A percentile compares a stretch with the other conserved stretches of the same genome.
Evolutionary conservation across 805 yeast species (phyloP).

Genomic region (Cyberlindnera maritima): DNA sequence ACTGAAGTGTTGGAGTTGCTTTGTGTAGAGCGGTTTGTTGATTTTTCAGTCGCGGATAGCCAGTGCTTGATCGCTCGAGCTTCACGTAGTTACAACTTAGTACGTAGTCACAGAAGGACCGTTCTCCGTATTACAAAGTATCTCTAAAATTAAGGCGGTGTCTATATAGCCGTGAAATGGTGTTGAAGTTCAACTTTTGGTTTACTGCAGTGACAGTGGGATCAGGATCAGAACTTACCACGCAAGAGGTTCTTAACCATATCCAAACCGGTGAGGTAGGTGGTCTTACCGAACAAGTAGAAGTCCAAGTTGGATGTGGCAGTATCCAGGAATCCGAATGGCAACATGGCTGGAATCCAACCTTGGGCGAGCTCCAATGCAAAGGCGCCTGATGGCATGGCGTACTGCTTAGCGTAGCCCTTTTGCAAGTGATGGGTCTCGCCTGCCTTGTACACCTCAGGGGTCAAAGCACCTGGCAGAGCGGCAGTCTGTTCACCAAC

Average conservation of each 20-base stretch:
- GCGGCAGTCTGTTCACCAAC: conserved; percentile 79
- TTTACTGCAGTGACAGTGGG: no score
- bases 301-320: conserved; percentile 79
- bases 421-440: conserved; percentile 75
- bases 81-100: no score
- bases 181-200: no score
- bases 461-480: conserved; percentile 54
- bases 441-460: conserved; percentile 83
- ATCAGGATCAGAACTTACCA: conserved; percentile 54
- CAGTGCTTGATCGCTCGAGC: not conserved
- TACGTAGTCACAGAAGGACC: no score
- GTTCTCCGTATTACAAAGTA: no score
- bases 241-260: conserved; percentile 65
- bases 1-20: not conserved
- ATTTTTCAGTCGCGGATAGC: not conserved
- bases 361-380: conserved; percentile 98
- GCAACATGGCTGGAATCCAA: conserved; percentile 97
- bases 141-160: no score
- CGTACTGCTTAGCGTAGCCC: conserved; percentile 79
- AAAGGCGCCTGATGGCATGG: conserved; percentile 78
- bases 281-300: conserved; percentile 65
- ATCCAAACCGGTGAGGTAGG: conserved; percentile 70
- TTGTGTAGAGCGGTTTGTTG: not conserved
- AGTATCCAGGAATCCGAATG: conserved; percentile 87
- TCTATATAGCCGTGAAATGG: no score